Evolutionary conservation across 225 moss, liverwort and hornwort species (phyloP), one percentile per base, ranked within the genome.

Genomic region (Climacium dendroides): DNA sequence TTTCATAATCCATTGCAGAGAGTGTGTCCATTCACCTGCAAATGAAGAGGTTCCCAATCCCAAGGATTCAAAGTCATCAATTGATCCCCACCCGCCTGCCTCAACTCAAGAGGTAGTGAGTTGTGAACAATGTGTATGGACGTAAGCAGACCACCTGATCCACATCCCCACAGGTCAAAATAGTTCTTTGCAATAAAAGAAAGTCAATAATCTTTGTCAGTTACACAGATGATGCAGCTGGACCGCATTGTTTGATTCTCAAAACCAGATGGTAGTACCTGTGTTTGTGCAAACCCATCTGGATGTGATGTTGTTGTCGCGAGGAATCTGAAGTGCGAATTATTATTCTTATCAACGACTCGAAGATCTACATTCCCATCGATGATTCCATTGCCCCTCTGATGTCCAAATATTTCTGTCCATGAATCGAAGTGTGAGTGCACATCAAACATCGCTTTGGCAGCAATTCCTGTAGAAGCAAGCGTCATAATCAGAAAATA

Each of bases 351-450:
- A 74, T 94, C 95, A 43, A 86, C 80, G 55, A 90, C 95, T 91
- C 91, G 95, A 83, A 98, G 91, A 88, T 98, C 98, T 77, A 94
- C 90, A 80, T 74, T 82, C 39, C 95, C 98, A 91, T 95, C 92
- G 45, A 45, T 45, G 45, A 45, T 45, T 45, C 45, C 45, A 45
- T 45, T 45, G 45, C 45, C 45, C 45, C 45, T 45, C 45, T 45
- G 45, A 45, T 45, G 45, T 45, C 45, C 45, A 45, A 45, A 45
- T 45, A 45, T 45, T 45, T 45, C 45, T 9, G 45, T 97, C 98
- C 95, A 95, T 47, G 98, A 99, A 91, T 99, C 97, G 74, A 99
- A 99, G 90, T 96, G 97, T 20, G 95, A 91, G 59, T 90, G 91
- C 58, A 97, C 83, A 76, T 96, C 94, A 86, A 99, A 95, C 89